A percentile compares a stretch with the other conserved stretches of the same genome.
These are phyloP conservation scores for Xerocomus minutiporus DNA, from an alignment of 1,284 basidiomycete species.

Conservation along the genomic window DNA sequence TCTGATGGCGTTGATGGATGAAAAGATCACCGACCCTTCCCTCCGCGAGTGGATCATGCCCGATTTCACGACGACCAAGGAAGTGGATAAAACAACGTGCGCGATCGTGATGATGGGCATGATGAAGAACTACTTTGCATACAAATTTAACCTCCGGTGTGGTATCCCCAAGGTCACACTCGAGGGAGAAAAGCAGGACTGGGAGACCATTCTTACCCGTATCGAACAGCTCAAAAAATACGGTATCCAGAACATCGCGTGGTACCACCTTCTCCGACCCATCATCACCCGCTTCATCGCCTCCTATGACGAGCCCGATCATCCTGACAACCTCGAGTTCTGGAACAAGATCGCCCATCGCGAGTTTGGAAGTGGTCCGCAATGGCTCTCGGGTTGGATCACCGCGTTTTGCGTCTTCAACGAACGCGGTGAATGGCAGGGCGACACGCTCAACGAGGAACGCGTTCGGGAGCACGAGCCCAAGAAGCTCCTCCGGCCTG, in stretches of 20 bases:
- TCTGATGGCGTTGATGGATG: slow-evolving; percentile 36
- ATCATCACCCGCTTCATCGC: slow-evolving; percentile 36
- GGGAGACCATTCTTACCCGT: slow-evolving; percentile 33
- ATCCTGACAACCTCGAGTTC: slow-evolving; percentile 32
- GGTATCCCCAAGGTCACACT: slow-evolving; percentile 49
- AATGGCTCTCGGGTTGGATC: slow-evolving; percentile 37
- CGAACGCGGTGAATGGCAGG: slow-evolving; percentile 33
- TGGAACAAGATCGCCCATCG: slow-evolving; percentile 36
- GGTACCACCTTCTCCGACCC: slow-evolving; percentile 39
- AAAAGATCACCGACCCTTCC: slow-evolving; percentile 34
- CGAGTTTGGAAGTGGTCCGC: slow-evolving; percentile 25
- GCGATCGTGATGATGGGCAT: slow-evolving; percentile 46
- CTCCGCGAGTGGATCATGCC: slow-evolving; percentile 44
- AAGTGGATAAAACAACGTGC: slow-evolving; percentile 37
- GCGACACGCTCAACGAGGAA: slow-evolving; percentile 30
- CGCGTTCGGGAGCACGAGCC: slow-evolving; percentile 28
- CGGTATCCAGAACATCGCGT: slow-evolving; percentile 35
- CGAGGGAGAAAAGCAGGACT: slow-evolving; percentile 36
- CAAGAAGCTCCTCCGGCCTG: slow-evolving; percentile 32
- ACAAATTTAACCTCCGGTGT: slow-evolving; percentile 32
- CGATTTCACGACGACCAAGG: slow-evolving; percentile 44
- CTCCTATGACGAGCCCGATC: slow-evolving; percentile 34
- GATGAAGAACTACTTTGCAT: slow-evolving; percentile 39
- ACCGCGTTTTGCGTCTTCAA: slow-evolving; percentile 40
- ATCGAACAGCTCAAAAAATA: slow-evolving; percentile 36